Evolutionary conservation across 805 yeast species (phyloP).

Genomic region (Helenozyma baotianmanensis): DNA sequence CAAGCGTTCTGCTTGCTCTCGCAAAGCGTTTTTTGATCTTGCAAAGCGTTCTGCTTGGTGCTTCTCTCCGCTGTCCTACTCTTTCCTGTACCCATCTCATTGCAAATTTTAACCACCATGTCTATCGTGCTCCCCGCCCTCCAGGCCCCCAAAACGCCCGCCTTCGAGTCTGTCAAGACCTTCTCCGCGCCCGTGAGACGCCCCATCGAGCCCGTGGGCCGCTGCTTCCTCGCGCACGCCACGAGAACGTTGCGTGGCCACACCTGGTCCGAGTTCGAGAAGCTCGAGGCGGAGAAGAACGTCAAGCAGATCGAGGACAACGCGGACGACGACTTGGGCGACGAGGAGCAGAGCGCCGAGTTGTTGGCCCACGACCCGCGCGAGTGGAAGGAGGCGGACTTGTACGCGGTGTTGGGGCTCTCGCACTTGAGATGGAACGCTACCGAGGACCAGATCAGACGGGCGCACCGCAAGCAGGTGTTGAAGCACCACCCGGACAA

Average conservation of each 20-base stretch:
- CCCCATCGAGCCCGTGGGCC: slow-evolving; percentile 95
- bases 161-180: slow-evolving; percentile 46
- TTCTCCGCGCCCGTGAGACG: slow-evolving; percentile 65
- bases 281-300: slow-evolving; percentile 85
- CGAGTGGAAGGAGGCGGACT: slow-evolving; percentile 96
- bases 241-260: slow-evolving; percentile 94
- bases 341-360: slow-evolving; percentile 65
- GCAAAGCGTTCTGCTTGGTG: too few species aligned
- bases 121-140: slow-evolving; percentile 49
- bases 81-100: too few species aligned
- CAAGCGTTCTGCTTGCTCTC: too few species aligned
- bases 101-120: slow-evolving; percentile 17
- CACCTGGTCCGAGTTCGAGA: slow-evolving; percentile 97
- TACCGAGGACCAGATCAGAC: slow-evolving; percentile 86
- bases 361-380: slow-evolving; percentile 89
- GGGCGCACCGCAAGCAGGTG: slow-evolving; percentile 96
- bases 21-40: too few species aligned
- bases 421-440: slow-evolving; percentile 89
- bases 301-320: slow-evolving; percentile 66
- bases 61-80: too few species aligned
- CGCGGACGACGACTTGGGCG: slow-evolving; percentile 61
- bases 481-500: slow-evolving; percentile 98
- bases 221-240: slow-evolving; percentile 92
- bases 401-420: slow-evolving; percentile 93
- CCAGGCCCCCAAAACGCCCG: slow-evolving; percentile 39